A percentile compares a stretch with the other conserved stretches of the same genome.
phyloP scores from a whole-genome alignment of 352 stramenopile genomes.

The Globisporangium alternatum region DNA sequence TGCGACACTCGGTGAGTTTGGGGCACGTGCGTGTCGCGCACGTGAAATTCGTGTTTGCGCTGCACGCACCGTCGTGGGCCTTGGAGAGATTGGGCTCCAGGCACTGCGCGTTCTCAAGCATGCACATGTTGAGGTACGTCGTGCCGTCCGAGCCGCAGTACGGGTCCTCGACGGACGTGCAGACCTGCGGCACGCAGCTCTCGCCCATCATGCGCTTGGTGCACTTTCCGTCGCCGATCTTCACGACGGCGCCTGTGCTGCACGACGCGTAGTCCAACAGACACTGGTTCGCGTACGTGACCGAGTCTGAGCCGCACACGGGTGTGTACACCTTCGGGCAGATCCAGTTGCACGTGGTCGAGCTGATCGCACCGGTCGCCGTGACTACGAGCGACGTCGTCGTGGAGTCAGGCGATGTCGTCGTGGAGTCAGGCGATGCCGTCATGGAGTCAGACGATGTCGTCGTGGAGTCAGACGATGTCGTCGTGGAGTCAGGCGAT shows the following conservation, averaged over 20 bases:
- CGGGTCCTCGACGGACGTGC: constrained; percentile 26
- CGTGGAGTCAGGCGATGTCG: neutral
- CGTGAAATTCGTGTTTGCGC: constrained; percentile 34
- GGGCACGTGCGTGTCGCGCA: constrained; percentile 50
- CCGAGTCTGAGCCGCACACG: constrained; percentile 57
- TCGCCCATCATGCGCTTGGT: constrained; percentile 19
- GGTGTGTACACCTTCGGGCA: constrained; percentile 43
- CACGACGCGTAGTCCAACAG: constrained; percentile 50
- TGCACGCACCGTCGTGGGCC: constrained; percentile 44
- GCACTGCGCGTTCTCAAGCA: constrained; percentile 29
- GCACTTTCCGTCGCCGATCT: constrained; percentile 43
- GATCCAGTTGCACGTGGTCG: constrained; percentile 42
- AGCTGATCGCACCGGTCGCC: neutral
- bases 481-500: no score
- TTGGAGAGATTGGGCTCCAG: constrained; percentile 27
- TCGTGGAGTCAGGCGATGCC: neutral
- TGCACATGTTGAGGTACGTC: constrained; percentile 37
- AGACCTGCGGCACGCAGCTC: constrained; percentile 40
- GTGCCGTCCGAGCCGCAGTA: constrained; percentile 32
- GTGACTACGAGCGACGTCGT: constrained; percentile 9
- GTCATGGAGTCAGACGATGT: no score
- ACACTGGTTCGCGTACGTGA: constrained; percentile 66
- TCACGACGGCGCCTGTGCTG: constrained; percentile 29
- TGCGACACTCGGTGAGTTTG: constrained; percentile 35
- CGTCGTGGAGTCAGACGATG: no score